These are phyloP conservation scores for Coemansia sp. DNA, from an alignment of 192 early-diverging fungal species.

Conservation along the genomic window DNA sequence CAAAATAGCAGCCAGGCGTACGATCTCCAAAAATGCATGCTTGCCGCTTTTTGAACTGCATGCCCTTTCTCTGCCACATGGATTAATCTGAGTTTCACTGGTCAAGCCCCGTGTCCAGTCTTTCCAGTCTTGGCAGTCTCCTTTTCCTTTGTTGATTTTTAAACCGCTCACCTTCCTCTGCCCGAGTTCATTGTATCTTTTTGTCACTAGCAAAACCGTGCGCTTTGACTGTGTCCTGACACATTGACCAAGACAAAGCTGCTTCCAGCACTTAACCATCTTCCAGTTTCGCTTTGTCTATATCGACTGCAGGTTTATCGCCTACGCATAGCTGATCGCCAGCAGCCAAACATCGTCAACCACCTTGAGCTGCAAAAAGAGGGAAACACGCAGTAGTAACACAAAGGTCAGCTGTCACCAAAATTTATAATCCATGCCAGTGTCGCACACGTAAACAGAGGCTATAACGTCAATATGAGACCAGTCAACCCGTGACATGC, in stretches of 20 bases:
- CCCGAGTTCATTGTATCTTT: neutral
- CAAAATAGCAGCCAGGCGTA: neutral
- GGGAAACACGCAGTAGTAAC: neutral
- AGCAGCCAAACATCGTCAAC: neutral
- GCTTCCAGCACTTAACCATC: too few species aligned
- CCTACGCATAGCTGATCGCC: neutral
- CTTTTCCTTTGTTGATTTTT: neutral
- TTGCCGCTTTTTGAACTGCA: too few species aligned
- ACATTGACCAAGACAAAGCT: too few species aligned
- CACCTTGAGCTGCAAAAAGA: neutral
- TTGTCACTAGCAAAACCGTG: neutral
- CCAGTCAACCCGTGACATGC: conserved; percentile 2
- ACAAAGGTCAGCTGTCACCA: conserved; percentile 5
- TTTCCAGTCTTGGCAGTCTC: neutral
- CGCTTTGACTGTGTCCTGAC: too few species aligned
- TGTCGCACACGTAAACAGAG: neutral
- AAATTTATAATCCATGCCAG: neutral
- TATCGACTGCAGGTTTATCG: too few species aligned
- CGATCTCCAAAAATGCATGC: neutral
- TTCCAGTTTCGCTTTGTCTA: too few species aligned
- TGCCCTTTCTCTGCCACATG: neutral
- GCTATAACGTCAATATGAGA: neutral
- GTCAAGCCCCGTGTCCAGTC: neutral
- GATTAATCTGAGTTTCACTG: neutral
- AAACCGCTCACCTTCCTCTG: neutral